Base-by-base conservation (phyloP, 345 rosid species). In the Ailanthus altissimus region DNA sequence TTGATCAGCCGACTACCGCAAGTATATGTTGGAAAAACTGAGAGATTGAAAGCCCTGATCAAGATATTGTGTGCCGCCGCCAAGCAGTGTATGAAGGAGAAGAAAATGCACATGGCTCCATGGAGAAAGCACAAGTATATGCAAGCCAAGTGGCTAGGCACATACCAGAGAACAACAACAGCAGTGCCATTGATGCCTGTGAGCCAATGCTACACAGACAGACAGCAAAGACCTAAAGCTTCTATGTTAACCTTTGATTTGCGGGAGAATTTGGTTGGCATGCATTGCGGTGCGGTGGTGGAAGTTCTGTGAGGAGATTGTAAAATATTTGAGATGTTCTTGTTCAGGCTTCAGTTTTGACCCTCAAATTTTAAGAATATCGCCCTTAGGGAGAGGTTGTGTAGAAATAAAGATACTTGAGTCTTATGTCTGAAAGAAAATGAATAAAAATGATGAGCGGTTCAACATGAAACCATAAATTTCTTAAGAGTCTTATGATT, bases 61-160 rank as follows among this genome's bases (percentile, higher is more conserved):
- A 93, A 93, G 78, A 88, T 92, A 5, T 14, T 95, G 58, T 95
- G 99, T 75, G 59, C 77, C 0, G 93, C 99, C 0, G 92, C 87
- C 4, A 93, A 95, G 67, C 86, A 72, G 61, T 90, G 92, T 77
- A 85, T 90, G 94, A 91, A 89, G 80, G 97, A 95, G 83, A 89
- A 86, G 83, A 88, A 90, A 73, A 93, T 93, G 89, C 96, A 95
- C 76, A 67, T 95, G 83, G 97, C 87, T 53, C 99, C 99, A 11
- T 93, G 97, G 97, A 90, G 98, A 77, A 94, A 88, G 85, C 88
- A 89, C 59, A 90, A 87, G 83, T 94, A 91, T 81, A 87, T 95
- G 97, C 93, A 91, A 70, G 94, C 95, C 3, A 95, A 95, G 81
- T 93, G 98, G 99, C 67, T 92, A 0, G 93, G 98, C 14, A 80